Percentiles rank a stretch among this genome's conserved stretches.
Conservation (phyloP, 805 yeast species). For the Clavispora asparagi region DNA sequence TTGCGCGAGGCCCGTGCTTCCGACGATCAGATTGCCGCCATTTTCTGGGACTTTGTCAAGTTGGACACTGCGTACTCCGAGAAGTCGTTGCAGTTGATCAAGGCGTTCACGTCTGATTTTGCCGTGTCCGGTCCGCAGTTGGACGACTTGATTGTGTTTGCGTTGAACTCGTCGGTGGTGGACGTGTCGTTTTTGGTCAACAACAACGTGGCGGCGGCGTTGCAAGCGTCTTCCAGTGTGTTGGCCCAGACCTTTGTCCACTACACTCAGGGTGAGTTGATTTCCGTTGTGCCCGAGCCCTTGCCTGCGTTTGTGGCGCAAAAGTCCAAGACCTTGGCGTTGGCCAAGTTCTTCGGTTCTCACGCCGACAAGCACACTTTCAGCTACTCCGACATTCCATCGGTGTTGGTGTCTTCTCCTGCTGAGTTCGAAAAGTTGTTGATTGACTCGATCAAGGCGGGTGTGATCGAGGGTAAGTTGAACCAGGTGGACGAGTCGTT, state of each 20-base stretch:
- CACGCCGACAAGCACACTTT: slow-evolving; percentile 23
- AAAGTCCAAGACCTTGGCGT: slow-evolving; percentile 37
- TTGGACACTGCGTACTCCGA: slow-evolving; percentile 29
- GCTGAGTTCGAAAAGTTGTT: slow-evolving; percentile 35
- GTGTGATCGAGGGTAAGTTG: slow-evolving; percentile 41
- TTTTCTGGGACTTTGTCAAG: slow-evolving; percentile 34
- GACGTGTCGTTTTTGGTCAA: slow-evolving; percentile 40
- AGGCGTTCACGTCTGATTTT: slow-evolving; percentile 27
- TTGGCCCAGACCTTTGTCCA: slow-evolving; percentile 25
- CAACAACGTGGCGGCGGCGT: slow-evolving; percentile 33
- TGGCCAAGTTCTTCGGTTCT: slow-evolving; percentile 33
- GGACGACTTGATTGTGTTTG: slow-evolving; percentile 28
- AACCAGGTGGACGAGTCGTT: slow-evolving; percentile 39
- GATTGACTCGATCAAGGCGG: slow-evolving; percentile 39
- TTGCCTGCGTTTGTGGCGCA: slow-evolving; percentile 23
- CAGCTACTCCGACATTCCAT: slow-evolving; percentile 34
- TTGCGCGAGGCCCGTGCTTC: slow-evolving; percentile 26
- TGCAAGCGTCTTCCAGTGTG: slow-evolving; percentile 21
- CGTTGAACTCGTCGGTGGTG: slow-evolving; percentile 31
- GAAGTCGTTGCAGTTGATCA: slow-evolving; percentile 30
- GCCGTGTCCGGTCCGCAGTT: slow-evolving; percentile 21
- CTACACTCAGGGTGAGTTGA: slow-evolving; percentile 33
- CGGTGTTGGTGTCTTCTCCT: slow-evolving; percentile 21
- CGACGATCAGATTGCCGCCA: slow-evolving; percentile 22
- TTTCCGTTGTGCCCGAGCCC: slow-evolving; percentile 17